Conservation (phyloP, 106 monocot genomes). For the Dendrobium officinale region DNA sequence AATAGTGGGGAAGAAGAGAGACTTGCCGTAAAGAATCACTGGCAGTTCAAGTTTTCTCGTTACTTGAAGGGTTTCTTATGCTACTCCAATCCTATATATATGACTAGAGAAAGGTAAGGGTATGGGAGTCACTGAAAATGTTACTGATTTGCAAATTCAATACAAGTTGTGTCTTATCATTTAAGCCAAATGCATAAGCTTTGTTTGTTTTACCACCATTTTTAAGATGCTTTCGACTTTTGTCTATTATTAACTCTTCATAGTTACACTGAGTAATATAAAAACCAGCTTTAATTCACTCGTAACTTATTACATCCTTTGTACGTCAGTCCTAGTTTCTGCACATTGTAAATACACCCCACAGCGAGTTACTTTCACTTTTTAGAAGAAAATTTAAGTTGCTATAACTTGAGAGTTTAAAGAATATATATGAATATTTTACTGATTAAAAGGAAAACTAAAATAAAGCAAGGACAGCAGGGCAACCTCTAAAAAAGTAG, state of each 20-base stretch:
- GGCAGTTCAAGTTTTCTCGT: not conserved
- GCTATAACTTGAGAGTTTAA: not conserved
- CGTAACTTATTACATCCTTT: too few species aligned
- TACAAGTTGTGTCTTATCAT: not conserved
- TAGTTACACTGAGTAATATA: too few species aligned
- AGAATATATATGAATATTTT: too few species aligned
- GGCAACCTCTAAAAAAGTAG: too few species aligned
- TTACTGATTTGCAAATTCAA: not conserved
- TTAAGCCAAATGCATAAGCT: not conserved
- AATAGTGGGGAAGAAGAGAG: not conserved
- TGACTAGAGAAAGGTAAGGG: not conserved
- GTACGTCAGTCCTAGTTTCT: too few species aligned
- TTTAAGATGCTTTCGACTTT: not conserved
- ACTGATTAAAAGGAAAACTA: too few species aligned
- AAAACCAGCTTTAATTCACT: too few species aligned
- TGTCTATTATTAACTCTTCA: not conserved
- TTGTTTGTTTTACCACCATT: not conserved
- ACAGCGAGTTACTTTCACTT: not conserved
- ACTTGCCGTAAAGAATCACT: not conserved
- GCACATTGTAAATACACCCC: not conserved
- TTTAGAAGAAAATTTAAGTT: not conserved
- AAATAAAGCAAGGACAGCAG: too few species aligned
- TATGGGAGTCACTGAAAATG: not conserved
- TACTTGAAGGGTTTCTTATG: constrained; percentile 5
- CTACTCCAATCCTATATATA: not conserved